phyloP scores from a whole-genome alignment of 2,329 filamentous ascomycete species.

The Cladophialophora yegresii region DNA sequence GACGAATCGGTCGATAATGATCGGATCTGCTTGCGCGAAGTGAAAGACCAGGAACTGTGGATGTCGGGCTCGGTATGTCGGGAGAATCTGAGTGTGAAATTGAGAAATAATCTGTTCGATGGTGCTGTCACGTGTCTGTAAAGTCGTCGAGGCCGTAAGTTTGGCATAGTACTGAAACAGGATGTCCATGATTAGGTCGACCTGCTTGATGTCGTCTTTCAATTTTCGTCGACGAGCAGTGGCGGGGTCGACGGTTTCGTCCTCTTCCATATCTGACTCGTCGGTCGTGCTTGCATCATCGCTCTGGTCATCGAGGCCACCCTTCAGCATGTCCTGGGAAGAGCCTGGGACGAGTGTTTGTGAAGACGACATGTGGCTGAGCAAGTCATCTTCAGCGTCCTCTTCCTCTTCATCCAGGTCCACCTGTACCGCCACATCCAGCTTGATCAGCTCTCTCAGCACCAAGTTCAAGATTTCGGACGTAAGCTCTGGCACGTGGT shows the following conservation, averaged over 20 bases:
- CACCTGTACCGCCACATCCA: conserved; percentile 92
- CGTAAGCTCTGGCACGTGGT: conserved; percentile 75
- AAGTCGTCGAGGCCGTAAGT: conserved; percentile 38
- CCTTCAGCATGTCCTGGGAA: conserved; percentile 50
- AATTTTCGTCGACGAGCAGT: conserved; percentile 64
- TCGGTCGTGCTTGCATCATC: conserved; percentile 50
- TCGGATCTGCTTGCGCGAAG: conserved; percentile 79
- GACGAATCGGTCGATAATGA: conserved; percentile 79
- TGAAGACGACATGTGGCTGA: conserved; percentile 53
- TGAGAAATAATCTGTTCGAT: conserved; percentile 80
- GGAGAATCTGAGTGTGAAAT: conserved; percentile 84
- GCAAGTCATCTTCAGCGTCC: conserved; percentile 73
- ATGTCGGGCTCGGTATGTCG: conserved; percentile 87
- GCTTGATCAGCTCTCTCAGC: conserved; percentile 82
- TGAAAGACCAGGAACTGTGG: conserved; percentile 96
- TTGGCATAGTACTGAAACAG: conserved; percentile 82
- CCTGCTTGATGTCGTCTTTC: conserved; percentile 81
- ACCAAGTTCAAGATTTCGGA: conserved; percentile 81
- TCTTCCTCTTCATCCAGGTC: conserved; percentile 93
- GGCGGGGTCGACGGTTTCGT: conserved; percentile 58
- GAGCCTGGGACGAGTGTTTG: conserved; percentile 38
- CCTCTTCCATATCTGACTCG: conserved; percentile 70
- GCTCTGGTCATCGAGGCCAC: conserved; percentile 49
- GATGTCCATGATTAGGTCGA: conserved; percentile 85
- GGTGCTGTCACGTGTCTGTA: conserved; percentile 67